Evolutionary conservation across 441 rosid genomes (phyloP).

Genomic region (Arabidopsis lyrata): DNA sequence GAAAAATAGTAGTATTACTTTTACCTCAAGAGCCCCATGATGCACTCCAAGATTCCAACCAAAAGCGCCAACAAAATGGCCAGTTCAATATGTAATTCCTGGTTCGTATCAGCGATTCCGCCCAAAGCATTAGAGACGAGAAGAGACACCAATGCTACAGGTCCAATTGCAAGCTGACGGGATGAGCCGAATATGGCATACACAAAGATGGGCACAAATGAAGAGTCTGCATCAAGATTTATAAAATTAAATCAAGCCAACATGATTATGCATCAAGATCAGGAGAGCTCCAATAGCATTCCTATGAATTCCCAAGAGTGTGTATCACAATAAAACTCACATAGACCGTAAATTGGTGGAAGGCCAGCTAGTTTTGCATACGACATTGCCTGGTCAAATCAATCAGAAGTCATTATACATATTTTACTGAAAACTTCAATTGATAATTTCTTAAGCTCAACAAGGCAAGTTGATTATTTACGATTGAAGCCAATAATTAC

Average conservation of each 20-base stretch:
- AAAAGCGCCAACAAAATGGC: conserved; percentile 86
- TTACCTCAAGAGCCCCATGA: conserved; percentile 89
- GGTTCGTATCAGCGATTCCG: conserved; percentile 66
- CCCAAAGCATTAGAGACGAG: conserved; percentile 79
- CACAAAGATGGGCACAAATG: conserved; percentile 35
- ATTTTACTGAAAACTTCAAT: neutral
- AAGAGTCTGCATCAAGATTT: conserved; percentile 10
- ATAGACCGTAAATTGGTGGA: conserved; percentile 86
- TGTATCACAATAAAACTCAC: conserved; percentile 56
- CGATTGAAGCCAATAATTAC: no score
- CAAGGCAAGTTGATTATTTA: no score
- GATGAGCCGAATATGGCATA: conserved; percentile 36
- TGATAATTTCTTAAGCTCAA: conserved; percentile 4
- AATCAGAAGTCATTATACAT: conserved; percentile 15
- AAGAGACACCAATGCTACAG: conserved; percentile 35
- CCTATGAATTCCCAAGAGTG: neutral
- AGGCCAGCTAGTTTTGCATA: conserved; percentile 97
- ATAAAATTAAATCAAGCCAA: neutral
- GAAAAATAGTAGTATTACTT: conserved; percentile 50
- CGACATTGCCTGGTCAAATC: conserved; percentile 88
- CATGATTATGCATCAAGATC: neutral
- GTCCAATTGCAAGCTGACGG: conserved; percentile 39
- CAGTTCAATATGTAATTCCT: conserved; percentile 77
- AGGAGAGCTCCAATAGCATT: neutral
- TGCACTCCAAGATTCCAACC: conserved; percentile 88